Conservation (phyloP, 768 basidiomycete species). For the Termitomyces sp. region DNA sequence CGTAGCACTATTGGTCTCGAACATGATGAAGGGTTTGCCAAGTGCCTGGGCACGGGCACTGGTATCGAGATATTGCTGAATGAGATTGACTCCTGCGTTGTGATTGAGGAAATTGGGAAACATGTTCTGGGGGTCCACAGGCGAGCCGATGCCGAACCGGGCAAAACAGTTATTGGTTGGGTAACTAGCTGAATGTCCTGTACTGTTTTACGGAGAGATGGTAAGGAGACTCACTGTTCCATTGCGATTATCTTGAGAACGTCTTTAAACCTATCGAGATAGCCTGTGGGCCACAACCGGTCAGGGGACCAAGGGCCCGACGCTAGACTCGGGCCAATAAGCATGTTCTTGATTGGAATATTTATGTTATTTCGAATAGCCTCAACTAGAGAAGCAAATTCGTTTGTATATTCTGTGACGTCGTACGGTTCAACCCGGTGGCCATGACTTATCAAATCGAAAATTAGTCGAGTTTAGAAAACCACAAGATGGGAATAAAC, state of each 20-base stretch:
- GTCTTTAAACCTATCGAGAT: constrained; percentile 34
- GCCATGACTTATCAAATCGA: constrained; percentile 12
- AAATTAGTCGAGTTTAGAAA: not conserved
- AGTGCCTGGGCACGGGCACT: constrained; percentile 37
- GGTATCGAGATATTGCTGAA: constrained; percentile 45
- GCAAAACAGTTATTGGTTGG: constrained; percentile 58
- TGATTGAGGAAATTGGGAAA: constrained; percentile 61
- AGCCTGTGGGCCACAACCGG: constrained; percentile 46
- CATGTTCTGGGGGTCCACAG: constrained; percentile 36
- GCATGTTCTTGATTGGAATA: constrained; percentile 31
- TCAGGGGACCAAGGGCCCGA: constrained; percentile 46
- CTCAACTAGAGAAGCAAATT: constrained; percentile 38
- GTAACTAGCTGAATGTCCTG: constrained; percentile 29
- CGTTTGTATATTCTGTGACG: constrained; percentile 38
- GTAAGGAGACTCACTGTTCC: constrained; percentile 39
- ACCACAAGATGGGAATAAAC: constrained; percentile 6
- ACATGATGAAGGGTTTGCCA: constrained; percentile 54
- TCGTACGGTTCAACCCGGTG: constrained; percentile 20
- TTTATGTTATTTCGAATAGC: constrained; percentile 30
- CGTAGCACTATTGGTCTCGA: constrained; percentile 65
- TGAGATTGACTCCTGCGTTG: constrained; percentile 40
- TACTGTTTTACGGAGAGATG: not conserved
- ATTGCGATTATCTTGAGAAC: constrained; percentile 43
- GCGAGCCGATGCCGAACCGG: constrained; percentile 36
- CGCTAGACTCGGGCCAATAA: constrained; percentile 61